Evolutionary conservation across 164 flowering plant species (phyloP).

Genomic region (Macadamia integrifolia): DNA sequence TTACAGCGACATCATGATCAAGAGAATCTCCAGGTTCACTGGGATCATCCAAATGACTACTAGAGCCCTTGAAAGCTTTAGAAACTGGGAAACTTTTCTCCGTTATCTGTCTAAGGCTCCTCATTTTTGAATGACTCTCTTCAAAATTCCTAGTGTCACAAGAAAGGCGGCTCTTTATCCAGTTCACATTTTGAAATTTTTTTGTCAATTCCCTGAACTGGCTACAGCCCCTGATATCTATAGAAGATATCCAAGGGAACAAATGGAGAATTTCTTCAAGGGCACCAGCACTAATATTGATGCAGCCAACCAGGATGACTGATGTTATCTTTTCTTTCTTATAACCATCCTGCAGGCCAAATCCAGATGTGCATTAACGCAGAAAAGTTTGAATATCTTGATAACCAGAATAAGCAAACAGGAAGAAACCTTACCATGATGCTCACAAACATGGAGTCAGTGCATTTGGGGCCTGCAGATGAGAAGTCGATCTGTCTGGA

Average conservation of each 20-base stretch:
- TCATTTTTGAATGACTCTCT: conserved; percentile 41
- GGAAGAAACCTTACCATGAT: conserved; percentile 53
- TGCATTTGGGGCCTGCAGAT: conserved; percentile 53
- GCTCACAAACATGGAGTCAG: conserved; percentile 45
- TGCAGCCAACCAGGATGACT: conserved; percentile 65
- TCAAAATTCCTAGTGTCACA: conserved; percentile 20
- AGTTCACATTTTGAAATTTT: conserved; percentile 52
- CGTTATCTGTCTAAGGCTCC: conserved; percentile 56
- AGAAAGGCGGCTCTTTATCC: conserved; percentile 45
- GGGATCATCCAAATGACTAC: conserved; percentile 50
- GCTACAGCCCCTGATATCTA: conserved; percentile 81
- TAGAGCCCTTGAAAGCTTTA: conserved; percentile 26
- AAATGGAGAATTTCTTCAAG: conserved; percentile 67
- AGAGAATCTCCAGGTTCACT: conserved; percentile 49
- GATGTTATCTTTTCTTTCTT: conserved; percentile 56
- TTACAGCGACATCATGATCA: conserved; percentile 34
- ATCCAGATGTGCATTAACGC: conserved; percentile 11
- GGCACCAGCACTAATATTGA: conserved; percentile 44
- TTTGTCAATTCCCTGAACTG: conserved; percentile 57
- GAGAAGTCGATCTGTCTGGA: conserved; percentile 68
- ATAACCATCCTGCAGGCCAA: conserved; percentile 69
- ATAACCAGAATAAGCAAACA: neutral
- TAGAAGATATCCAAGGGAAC: conserved; percentile 47
- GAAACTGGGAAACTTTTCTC: conserved; percentile 37
- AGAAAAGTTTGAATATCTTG: conserved; percentile 1